Conservation (phyloP, 495 filamentous ascomycete species). For the Neurospora sp. region DNA sequence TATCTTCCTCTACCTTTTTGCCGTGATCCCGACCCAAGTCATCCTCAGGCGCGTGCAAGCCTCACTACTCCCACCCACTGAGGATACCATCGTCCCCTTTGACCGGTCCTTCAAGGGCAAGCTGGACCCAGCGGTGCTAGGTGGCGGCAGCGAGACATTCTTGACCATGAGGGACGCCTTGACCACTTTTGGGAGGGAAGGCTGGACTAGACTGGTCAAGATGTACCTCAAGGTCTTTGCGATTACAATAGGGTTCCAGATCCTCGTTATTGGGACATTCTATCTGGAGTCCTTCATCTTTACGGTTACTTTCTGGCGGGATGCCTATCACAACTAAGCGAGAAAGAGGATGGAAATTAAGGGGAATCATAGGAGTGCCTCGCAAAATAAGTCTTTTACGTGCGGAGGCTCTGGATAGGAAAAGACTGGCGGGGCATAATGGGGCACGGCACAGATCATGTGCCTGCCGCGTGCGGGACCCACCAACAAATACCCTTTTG, state of each 20-base stretch:
- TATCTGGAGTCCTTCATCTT: too few relatives aligned
- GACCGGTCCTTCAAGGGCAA: conserved; percentile 40
- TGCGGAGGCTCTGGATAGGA: too few relatives aligned
- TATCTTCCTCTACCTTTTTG: conserved; percentile 19
- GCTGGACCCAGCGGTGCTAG: conserved; percentile 48
- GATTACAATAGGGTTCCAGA: conserved; percentile 33
- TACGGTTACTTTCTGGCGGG: too few relatives aligned
- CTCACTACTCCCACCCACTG: conserved; percentile 38
- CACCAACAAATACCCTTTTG: too few relatives aligned
- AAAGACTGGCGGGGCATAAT: too few relatives aligned
- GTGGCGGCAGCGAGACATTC: conserved; percentile 47
- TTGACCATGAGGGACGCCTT: conserved; percentile 62
- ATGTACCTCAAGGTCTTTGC: conserved; percentile 53
- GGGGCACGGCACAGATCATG: too few relatives aligned
- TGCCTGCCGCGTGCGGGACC: too few relatives aligned
- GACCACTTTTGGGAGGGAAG: conserved; percentile 54
- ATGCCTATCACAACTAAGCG: too few relatives aligned
- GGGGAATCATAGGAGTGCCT: too few relatives aligned
- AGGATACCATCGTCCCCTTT: conserved; percentile 40
- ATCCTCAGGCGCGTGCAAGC: conserved; percentile 39
- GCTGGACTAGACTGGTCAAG: conserved; percentile 55
- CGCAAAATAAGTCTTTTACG: too few relatives aligned
- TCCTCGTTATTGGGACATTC: conserved; percentile 35
- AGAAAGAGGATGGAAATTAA: too few relatives aligned
- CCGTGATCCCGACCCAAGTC: conserved; percentile 32